These are phyloP conservation scores for Solanum medicagineum DNA, from an alignment of 257 asterid species.

Conservation along the genomic window DNA sequence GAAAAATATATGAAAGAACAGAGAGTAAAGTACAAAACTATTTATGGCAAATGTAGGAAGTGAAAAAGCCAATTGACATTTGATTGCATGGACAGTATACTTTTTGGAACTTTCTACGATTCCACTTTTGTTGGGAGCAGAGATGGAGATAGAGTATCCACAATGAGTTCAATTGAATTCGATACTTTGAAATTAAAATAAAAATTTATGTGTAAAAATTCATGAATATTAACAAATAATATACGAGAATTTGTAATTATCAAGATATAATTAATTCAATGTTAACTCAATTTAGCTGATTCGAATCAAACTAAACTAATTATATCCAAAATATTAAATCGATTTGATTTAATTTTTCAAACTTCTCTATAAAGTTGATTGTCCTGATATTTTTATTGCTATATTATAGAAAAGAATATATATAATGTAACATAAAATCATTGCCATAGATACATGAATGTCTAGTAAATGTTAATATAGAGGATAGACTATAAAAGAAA, in stretches of 20 bases:
- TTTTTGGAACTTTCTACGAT: not conserved
- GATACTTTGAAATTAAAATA: fast-evolving
- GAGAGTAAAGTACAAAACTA: not conserved
- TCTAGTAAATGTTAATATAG: not conserved
- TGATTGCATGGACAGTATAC: not conserved
- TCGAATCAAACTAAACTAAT: not conserved
- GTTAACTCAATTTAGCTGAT: not conserved
- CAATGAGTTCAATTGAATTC: not conserved
- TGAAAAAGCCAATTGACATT: not conserved
- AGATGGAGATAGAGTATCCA: not conserved
- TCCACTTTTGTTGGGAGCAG: not conserved
- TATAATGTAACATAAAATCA: too few species aligned
- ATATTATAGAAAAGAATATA: not conserved
- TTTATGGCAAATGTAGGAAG: not conserved
- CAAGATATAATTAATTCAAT: not conserved
- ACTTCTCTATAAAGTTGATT: not conserved
- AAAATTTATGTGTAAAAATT: not conserved
- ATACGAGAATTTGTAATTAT: not conserved
- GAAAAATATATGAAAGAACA: not conserved
- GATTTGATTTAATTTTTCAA: not conserved
- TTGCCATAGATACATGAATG: not conserved
- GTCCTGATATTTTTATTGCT: not conserved
- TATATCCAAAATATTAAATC: not conserved
- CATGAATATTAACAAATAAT: not conserved
- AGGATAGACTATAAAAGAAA: not conserved